Evolutionary conservation across 176 grass and related monocot genomes (phyloP), one percentile per base, ranked within the genome.

Genomic region (Eleusine coracana): DNA sequence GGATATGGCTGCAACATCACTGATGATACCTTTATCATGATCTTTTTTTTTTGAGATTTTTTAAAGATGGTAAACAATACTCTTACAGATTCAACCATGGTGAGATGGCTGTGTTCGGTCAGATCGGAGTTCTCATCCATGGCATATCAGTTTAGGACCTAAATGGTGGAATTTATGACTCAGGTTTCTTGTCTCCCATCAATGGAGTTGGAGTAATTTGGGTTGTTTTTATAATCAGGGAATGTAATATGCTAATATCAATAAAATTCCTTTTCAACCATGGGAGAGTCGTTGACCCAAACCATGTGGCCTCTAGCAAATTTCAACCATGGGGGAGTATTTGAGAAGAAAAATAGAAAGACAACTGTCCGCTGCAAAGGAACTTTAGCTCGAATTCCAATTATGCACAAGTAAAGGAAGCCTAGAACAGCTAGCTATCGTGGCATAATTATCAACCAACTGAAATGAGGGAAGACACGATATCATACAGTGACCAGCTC

Each of bases 401-500:
- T 60, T 60, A 64, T 21, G 7, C 13, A 40, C 31, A 7, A 66
- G 23, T 48, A 29, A 28, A 29, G 41, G 50, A 44, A 68, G 44
- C 34, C 49, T 37, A 38, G 28, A 34, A 21, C n/a, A 42, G 76
- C 27, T 62, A 42, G 76, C 27, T 62, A 27, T 21, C 17, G 81
- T 66, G 13, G 59, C 21, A 34, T 52, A 58, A 58, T 58, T 37
- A 41, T 40, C 31, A 40, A 67, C 52, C 45, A 52, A 84, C 65
- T 58, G 27, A 46, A 34, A 39, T 7, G 34, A 55, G 10, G 14
- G 36, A 34, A 66, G 27, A 44, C 2, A 44, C 39, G 45, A 39
- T 12, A 59, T 25, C 85, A 73, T 91, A 94, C 92, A 82, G 92
- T 94, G 28, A 94, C 90, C 39, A 94, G 70, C 70, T 97, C 92